Percentiles rank a stretch among this genome's conserved stretches.
phyloP scores from a whole-genome alignment of 371 early-diverging fungal genomes.

The Scutellospora calospora region DNA sequence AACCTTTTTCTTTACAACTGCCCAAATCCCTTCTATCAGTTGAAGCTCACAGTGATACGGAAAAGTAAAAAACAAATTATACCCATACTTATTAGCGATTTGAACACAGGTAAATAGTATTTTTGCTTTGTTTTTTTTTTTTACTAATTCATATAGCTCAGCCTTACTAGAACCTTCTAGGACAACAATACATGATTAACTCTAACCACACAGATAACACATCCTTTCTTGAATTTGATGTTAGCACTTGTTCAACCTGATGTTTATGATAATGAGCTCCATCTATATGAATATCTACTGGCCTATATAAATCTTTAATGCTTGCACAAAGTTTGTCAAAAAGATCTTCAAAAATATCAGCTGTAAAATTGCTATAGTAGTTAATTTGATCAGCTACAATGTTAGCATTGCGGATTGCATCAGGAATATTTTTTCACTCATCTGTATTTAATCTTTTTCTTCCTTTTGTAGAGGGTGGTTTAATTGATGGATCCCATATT shows the following conservation, averaged over 20 bases:
- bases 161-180: conserved; percentile 6
- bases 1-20: conserved; percentile 37
- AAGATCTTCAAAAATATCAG: conserved; percentile 18
- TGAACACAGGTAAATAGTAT: conserved; percentile 11
- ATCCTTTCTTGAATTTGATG: conserved; percentile 15
- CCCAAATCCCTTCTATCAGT: conserved; percentile 42
- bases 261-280: conserved; percentile 13
- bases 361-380: conserved; percentile 5
- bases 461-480: not conserved
- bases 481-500: not conserved
- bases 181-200: not conserved
- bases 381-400: not conserved
- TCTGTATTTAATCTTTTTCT: not conserved
- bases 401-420: not conserved
- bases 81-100: conserved; percentile 31
- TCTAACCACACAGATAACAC: not conserved
- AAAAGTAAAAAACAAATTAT: conserved; percentile 40
- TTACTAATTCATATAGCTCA: conserved; percentile 23
- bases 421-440: not conserved
- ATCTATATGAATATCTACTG: conserved; percentile 23
- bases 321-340: conserved; percentile 13
- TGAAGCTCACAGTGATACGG: conserved; percentile 45
- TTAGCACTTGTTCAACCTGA: not conserved
- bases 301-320: not conserved
- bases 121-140: not conserved